These are phyloP conservation scores for Verticillium isaacii DNA, from an alignment of 2,329 filamentous ascomycete genomes.

Conservation along the genomic window DNA sequence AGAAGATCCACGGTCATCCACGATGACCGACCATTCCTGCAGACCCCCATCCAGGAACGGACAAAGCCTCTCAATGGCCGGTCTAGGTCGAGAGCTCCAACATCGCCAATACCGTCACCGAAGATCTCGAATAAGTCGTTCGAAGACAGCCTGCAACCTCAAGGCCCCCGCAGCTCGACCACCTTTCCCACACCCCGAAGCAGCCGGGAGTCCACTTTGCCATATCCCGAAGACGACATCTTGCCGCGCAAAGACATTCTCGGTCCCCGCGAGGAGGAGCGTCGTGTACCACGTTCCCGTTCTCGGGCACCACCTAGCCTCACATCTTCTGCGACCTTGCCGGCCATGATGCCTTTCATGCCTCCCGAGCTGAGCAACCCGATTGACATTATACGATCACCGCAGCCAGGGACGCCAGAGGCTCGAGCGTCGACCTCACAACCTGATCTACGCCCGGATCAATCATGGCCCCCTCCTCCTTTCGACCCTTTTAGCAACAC, in stretches of 20 bases:
- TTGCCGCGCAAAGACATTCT: conserved; percentile 18
- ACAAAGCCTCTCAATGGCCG: conserved; percentile 5
- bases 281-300: conserved; percentile 10
- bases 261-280: conserved; percentile 6
- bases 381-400: conserved; percentile 17
- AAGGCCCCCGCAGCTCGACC: conserved; percentile 18
- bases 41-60: conserved; percentile 16
- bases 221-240: conserved; percentile 21
- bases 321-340: conserved; percentile 11
- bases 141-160: conserved; percentile 5
- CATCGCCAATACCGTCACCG: conserved; percentile 27
- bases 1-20: conserved; percentile 30
- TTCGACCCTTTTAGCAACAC: conserved; percentile 36
- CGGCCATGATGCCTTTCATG: conserved; percentile 12
- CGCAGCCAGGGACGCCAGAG: conserved; percentile 14
- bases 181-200: conserved; percentile 22
- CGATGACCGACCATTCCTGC: conserved; percentile 20
- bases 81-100: conserved; percentile 28
- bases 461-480: conserved; percentile 38
- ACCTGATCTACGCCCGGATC: conserved; percentile 13
- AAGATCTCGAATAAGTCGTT: conserved; percentile 12
- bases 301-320: conserved; percentile 19
- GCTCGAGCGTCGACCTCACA: conserved; percentile 17
- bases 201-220: conserved; percentile 14
- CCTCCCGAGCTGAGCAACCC: conserved; percentile 13